These are phyloP conservation scores for Vigna trinervia DNA, from an alignment of 306 rosid species.

Conservation along the genomic window DNA sequence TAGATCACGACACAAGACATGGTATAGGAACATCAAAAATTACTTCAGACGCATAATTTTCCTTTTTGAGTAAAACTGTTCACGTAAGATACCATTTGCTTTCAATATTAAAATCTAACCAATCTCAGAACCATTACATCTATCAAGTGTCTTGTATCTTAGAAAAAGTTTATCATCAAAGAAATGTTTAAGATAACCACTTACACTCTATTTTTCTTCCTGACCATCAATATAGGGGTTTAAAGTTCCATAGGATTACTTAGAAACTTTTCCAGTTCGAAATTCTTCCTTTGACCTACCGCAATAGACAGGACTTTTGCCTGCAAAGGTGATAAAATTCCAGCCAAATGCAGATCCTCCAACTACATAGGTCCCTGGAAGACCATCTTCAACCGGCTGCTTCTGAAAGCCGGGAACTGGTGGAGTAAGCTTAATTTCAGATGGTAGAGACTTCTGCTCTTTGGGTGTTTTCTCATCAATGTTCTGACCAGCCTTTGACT, in stretches of 20 bases:
- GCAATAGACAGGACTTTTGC: slow-evolving; percentile 64
- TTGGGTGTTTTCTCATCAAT: no score
- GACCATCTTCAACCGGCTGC: slow-evolving; percentile 56
- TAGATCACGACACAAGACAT: background rate
- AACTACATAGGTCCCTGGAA: slow-evolving; percentile 61
- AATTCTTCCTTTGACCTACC: slow-evolving; percentile 77
- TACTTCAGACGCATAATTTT: background rate
- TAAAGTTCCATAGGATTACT: slow-evolving; percentile 11
- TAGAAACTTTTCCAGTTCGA: slow-evolving; percentile 45
- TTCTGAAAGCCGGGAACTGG: slow-evolving; percentile 46
- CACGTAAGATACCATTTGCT: background rate
- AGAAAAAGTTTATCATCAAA: background rate
- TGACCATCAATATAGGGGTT: background rate
- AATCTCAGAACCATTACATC: background rate
- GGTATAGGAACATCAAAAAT: slow-evolving; percentile 12
- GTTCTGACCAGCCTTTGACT: no score
- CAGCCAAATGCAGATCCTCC: slow-evolving; percentile 97
- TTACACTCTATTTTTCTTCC: background rate
- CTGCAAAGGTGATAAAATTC: slow-evolving; percentile 75
- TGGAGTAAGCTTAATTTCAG: slow-evolving; percentile 44
- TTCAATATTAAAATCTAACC: slow-evolving; percentile 18
- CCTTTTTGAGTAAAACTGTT: background rate
- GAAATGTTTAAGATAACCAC: background rate
- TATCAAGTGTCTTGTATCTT: slow-evolving; percentile 2
- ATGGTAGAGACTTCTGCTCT: slow-evolving; percentile 18